phyloP scores from a whole-genome alignment of 2,329 filamentous ascomycete genomes.

The Xylariales sp. region DNA sequence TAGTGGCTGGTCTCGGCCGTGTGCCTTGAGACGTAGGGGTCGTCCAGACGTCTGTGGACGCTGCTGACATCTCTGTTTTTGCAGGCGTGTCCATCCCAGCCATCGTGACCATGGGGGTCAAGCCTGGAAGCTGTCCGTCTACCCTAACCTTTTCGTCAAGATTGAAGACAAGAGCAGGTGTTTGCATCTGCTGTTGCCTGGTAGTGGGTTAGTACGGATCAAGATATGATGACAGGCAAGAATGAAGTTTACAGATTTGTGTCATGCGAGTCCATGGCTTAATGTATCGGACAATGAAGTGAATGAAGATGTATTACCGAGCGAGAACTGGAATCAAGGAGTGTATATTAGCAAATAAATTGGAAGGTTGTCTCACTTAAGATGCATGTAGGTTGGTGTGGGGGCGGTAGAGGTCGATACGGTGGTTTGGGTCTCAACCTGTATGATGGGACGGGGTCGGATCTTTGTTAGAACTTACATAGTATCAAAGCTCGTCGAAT shows the following conservation, averaged over 20 bases:
- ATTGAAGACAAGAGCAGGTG: constrained; percentile 62
- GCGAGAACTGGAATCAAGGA: constrained; percentile 51
- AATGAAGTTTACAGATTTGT: constrained; percentile 62
- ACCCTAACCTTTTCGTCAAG: constrained; percentile 61
- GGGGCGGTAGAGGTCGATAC: constrained; percentile 46
- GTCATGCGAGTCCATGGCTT: constrained; percentile 64
- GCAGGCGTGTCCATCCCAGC: constrained; percentile 61
- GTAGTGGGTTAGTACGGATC: constrained; percentile 52
- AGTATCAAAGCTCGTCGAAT: constrained; percentile 52
- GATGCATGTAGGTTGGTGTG: constrained; percentile 40
- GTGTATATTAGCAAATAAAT: constrained; percentile 54
- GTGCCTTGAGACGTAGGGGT: constrained; percentile 64
- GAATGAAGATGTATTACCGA: constrained; percentile 51
- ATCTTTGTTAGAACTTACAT: constrained; percentile 56
- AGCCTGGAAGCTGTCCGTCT: constrained; percentile 57
- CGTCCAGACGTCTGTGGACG: constrained; percentile 64
- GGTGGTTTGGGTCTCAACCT: constrained; percentile 44
- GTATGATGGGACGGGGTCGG: constrained; percentile 53
- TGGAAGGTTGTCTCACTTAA: constrained; percentile 49
- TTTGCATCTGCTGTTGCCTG: constrained; percentile 62
- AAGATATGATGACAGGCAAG: constrained; percentile 34
- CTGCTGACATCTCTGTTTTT: constrained; percentile 60
- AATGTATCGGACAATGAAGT: constrained; percentile 51
- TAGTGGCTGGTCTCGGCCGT: constrained; percentile 67
- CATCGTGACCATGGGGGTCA: constrained; percentile 61